Percentiles rank a stretch among this genome's conserved stretches.
Evolutionary conservation across 228 moss, liverwort and hornwort species (phyloP).

Genomic region (Sphagnum magellanicum): DNA sequence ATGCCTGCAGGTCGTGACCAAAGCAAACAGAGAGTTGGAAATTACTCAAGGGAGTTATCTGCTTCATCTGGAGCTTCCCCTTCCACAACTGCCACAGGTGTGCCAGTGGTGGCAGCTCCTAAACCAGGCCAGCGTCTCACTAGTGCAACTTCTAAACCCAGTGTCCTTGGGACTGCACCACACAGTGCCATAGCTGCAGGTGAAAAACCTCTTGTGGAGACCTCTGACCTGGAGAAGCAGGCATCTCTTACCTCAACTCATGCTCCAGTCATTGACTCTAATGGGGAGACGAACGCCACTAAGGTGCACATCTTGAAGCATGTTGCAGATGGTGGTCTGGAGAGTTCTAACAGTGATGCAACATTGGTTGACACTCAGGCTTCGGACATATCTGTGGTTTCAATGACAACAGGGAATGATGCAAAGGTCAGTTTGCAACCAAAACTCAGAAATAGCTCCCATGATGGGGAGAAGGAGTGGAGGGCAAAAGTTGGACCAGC

Average conservation of each 20-base stretch:
- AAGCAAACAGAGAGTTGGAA: slow-evolving; percentile 39
- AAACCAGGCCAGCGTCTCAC: slow-evolving; percentile 15
- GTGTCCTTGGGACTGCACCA: slow-evolving; percentile 42
- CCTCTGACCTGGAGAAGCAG: slow-evolving; percentile 31
- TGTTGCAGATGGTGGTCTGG: slow-evolving; percentile 26
- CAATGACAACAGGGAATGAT: slow-evolving; percentile 17
- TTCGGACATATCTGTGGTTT: slow-evolving; percentile 17
- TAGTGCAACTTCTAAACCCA: slow-evolving; percentile 20
- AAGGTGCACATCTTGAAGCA: slow-evolving; percentile 48
- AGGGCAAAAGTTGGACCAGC: slow-evolving; percentile 60
- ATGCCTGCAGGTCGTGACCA: slow-evolving; percentile 31
- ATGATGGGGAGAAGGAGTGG: slow-evolving; percentile 99
- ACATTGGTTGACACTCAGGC: slow-evolving; percentile 18
- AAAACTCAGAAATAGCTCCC: slow-evolving; percentile 55
- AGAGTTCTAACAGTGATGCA: slow-evolving; percentile 46
- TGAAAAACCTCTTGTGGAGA: slow-evolving; percentile 14
- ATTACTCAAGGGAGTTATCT: slow-evolving; percentile 26
- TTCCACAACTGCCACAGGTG: slow-evolving; percentile 13
- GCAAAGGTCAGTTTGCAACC: slow-evolving; percentile 50
- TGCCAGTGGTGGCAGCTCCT: slow-evolving; percentile 4
- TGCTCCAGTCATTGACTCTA: slow-evolving; percentile 35
- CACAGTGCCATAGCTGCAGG: slow-evolving; percentile 17
- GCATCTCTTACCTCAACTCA: slow-evolving; percentile 14
- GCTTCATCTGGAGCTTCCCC: slow-evolving; percentile 1
- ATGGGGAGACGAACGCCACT: slow-evolving; percentile 35